A percentile compares a stretch with the other conserved stretches of the same genome.
These are phyloP conservation scores for Clonostachys byssicola DNA, from an alignment of 2,329 filamentous ascomycete genomes.

Conservation along the genomic window DNA sequence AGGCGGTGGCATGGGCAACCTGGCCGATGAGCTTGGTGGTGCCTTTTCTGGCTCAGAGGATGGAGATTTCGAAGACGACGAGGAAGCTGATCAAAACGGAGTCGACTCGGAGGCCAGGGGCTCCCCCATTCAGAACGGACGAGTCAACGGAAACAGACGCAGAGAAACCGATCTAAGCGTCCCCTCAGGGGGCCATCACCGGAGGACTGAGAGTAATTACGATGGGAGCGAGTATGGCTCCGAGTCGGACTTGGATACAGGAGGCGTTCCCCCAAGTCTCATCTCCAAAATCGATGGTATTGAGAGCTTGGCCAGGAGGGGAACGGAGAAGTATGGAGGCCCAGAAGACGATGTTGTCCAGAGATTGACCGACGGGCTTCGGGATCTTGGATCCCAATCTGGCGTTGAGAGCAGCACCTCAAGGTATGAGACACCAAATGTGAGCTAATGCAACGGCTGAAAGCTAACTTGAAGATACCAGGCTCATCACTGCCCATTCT, in stretches of 20 bases:
- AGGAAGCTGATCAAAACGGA: slow-evolving; percentile 6
- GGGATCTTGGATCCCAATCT: slow-evolving; percentile 69
- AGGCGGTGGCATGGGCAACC: slow-evolving; percentile 61
- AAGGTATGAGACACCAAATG: slow-evolving; percentile 39
- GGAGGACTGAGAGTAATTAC: slow-evolving; percentile 50
- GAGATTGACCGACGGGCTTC: slow-evolving; percentile 64
- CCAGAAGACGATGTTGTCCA: slow-evolving; percentile 62
- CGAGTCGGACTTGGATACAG: slow-evolving; percentile 64
- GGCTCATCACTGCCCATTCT: slow-evolving; percentile 71
- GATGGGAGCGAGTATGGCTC: slow-evolving; percentile 73
- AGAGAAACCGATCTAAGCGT: slow-evolving; percentile 37
- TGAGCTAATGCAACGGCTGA: too few species aligned
- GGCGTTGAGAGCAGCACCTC: slow-evolving; percentile 69
- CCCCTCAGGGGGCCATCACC: slow-evolving; percentile 41
- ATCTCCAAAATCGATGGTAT: slow-evolving; percentile 69
- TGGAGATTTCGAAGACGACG: slow-evolving; percentile 34
- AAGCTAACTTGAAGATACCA: slow-evolving; percentile 24
- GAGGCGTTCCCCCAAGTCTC: slow-evolving; percentile 63
- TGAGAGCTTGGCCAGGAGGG: slow-evolving; percentile 63
- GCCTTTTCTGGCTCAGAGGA: slow-evolving; percentile 64
- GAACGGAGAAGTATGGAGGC: slow-evolving; percentile 62
- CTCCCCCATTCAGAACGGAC: neutral
- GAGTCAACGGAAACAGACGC: slow-evolving; percentile 12
- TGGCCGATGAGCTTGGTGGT: slow-evolving; percentile 78
- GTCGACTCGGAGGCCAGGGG: slow-evolving; percentile 1